Base-by-base conservation (phyloP, 192 early-diverging fungal genomes). In the Backusella westeae region DNA sequence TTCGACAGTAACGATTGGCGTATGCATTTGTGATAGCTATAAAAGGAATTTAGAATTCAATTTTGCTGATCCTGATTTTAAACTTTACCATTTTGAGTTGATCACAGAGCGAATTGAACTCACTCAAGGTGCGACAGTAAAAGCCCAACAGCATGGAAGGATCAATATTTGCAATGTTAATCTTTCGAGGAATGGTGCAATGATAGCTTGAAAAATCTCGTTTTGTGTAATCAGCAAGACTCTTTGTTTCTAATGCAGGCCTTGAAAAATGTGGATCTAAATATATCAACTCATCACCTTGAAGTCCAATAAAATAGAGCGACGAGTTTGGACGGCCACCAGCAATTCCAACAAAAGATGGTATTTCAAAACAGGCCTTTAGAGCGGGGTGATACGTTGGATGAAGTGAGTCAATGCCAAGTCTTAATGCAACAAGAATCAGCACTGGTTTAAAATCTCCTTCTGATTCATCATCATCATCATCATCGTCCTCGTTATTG, bases 281-380 rank as follows among this genome's bases (percentile, higher is more conserved):
- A 77, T 97, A 99, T 6, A 97, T 85, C 14, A 99, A 77, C 29
- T 94, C 91, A 78, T 91, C 86, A 32, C 84, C 92, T 84, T 96
- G 91, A 46, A 91, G 86, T 29, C 97, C 97, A 35, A 95, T 89
- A 87, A 99, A 98, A 81, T 94, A 99, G 63, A 95, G 82, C 0
- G 96, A 97, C 1, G 98, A 98, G 9, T 95, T 94, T n/a, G 98
- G 98, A 59, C 92, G 85, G 10, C 98, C 98, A 21, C 97, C 97
- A 49, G 96, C 97, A 79, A 99, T 96, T 14, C 97, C 97, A 6
- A 95, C 87, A 69, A 91, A 94, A 38, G 92, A 89, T 23, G 92
- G 87, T 56, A 96, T 86, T 39, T 82, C 86, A 76, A 99, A 92
- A 71, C 90, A 96, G 7, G 89, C 83, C 86, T 92, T 93, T 59